Base-by-base conservation (phyloP, 495 filamentous ascomycete species). In the Aspergillus wentii region DNA sequence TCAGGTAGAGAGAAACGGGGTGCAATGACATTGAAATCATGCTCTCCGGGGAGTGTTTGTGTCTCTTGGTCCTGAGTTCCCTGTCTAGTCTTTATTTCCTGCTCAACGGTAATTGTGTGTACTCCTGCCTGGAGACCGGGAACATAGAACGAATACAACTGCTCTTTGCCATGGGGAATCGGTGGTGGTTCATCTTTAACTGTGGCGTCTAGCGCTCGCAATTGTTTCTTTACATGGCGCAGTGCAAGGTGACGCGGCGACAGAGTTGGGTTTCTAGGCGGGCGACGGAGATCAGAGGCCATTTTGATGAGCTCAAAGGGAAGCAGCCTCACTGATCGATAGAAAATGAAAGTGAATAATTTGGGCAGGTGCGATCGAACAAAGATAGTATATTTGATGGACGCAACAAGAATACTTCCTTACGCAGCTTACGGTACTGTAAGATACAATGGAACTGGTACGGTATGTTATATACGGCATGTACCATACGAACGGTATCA, bases 21-120 rank as follows among this genome's bases (percentile, higher is more conserved):
- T 0, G 43, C 59, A 4, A 54, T 35, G 8, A 72, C 64, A 8
- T 57, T 44, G 43, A 71, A 71, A 2, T 15, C 8, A 19, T 57
- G 51, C 9, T 33, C n/a, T 15, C 7, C n/a, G 15, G 20, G 13
- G 8, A n/a, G n/a, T n/a, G n/a, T n/a, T n/a, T n/a, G n/a, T n/a
- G n/a, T n/a, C n/a, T n/a, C n/a, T n/a, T n/a, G n/a, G n/a, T n/a
- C n/a, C n/a, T n/a, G n/a, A n/a, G n/a, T n/a, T n/a, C n/a, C n/a
- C n/a, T n/a, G n/a, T n/a, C n/a, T n/a, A n/a, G 33, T 25, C 15
- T n/a, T 18, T 16, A 62, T 32, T 0, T 28, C 31, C 18, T 62
- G 59, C 23, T 16, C 13, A 3, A 55, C 51, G 10, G 30, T 38
- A 41, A 61, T 46, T 5, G 9, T 20, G 43, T 64, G 41, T 4